Percentiles rank a stretch among this genome's conserved stretches.
Conservation (phyloP, 1,284 basidiomycete species). For the Marasmius tenuissimus region DNA sequence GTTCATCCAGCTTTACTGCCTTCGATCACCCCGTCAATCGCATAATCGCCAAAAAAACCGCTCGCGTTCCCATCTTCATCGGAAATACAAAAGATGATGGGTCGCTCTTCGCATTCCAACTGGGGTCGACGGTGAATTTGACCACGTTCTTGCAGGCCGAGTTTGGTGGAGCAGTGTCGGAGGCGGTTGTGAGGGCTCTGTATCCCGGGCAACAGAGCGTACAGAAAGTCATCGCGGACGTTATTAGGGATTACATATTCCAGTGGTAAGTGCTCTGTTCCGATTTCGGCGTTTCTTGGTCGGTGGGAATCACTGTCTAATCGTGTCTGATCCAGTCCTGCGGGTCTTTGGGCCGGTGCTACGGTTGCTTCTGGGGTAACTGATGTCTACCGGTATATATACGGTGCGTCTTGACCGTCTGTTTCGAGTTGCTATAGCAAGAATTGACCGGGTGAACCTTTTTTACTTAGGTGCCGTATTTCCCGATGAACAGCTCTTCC, state of each 20-base stretch:
- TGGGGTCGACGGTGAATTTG: constrained; percentile 10
- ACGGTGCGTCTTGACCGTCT: constrained; percentile 4
- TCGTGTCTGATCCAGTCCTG: constrained; percentile 8
- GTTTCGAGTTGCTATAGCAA: too few species aligned
- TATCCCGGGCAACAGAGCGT: constrained; percentile 15
- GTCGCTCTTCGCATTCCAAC: constrained; percentile 11
- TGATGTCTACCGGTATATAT: constrained; percentile 15
- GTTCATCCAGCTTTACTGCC: constrained; percentile 7
- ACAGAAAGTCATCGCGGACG: constrained; percentile 7
- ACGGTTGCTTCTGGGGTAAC: constrained; percentile 12
- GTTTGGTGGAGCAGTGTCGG: neutral
- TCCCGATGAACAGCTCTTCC: constrained; percentile 15
- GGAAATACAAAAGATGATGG: constrained; percentile 18
- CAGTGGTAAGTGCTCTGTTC: constrained; percentile 6
- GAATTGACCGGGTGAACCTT: neutral
- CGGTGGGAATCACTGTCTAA: neutral
- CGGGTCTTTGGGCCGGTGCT: constrained; percentile 16
- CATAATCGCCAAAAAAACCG: constrained; percentile 5
- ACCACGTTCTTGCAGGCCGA: constrained; percentile 6
- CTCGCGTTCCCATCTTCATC: constrained; percentile 14
- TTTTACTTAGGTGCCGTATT: constrained; percentile 15
- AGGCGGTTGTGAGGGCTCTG: constrained; percentile 8
- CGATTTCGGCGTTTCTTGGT: neutral
- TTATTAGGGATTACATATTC: constrained; percentile 9
- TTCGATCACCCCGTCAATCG: constrained; percentile 15